Evolutionary conservation across 495 filamentous ascomycete genomes (phyloP).

Genomic region (Talaromyces liani): DNA sequence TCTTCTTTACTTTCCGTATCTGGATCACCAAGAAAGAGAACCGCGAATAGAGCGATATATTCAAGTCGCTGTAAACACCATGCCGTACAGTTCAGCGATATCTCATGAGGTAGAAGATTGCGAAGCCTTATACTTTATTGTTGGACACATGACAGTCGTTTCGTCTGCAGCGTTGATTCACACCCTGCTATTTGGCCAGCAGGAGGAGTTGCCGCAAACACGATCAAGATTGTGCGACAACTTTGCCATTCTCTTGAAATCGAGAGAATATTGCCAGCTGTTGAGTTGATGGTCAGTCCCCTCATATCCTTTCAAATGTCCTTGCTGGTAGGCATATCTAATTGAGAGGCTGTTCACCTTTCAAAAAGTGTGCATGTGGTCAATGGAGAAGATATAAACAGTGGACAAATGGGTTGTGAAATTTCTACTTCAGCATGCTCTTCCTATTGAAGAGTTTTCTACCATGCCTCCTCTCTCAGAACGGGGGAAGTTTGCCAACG

Average conservation of each 20-base stretch:
- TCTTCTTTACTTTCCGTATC: constrained; percentile 11
- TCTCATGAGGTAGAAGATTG: neutral
- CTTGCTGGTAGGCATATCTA: neutral
- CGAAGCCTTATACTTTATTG: neutral
- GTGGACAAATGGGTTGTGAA: neutral
- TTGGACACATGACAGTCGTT: constrained; percentile 10
- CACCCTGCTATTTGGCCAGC: constrained; percentile 19
- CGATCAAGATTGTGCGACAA: constrained; percentile 18
- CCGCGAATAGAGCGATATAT: neutral
- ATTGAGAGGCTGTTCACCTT: neutral
- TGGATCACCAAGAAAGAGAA: neutral
- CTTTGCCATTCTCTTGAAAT: constrained; percentile 16
- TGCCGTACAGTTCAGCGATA: neutral
- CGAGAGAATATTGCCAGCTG: constrained; percentile 21
- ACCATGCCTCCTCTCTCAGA: constrained; percentile 12
- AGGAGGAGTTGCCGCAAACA: constrained; percentile 16
- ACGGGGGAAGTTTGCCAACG: constrained; percentile 15
- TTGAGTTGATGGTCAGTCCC: constrained; percentile 20
- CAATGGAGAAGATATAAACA: neutral
- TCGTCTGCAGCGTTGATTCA: constrained; percentile 21
- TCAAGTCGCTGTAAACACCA: neutral
- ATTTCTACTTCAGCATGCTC: neutral
- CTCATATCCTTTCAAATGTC: neutral
- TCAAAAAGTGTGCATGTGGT: neutral
- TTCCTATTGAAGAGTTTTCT: constrained; percentile 17